phyloP scores from a whole-genome alignment of 306 rosid genomes.

The Comarum palustre region DNA sequence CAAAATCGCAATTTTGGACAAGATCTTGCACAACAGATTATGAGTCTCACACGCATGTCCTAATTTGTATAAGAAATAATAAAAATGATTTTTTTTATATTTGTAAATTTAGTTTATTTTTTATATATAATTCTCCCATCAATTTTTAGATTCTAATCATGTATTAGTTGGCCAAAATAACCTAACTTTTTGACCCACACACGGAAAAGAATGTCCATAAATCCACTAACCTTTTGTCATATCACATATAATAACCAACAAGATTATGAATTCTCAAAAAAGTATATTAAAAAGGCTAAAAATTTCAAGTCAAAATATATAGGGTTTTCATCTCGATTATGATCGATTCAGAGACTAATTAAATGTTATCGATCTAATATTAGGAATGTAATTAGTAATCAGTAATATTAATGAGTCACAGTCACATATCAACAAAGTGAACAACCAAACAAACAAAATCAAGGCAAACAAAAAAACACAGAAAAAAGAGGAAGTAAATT shows the following conservation, averaged over 20 bases:
- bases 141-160: not conserved
- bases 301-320: not conserved
- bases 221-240: constrained; percentile 8
- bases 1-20: no score
- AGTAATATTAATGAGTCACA: constrained; percentile 20
- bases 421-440: constrained; percentile 38
- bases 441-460: constrained; percentile 43
- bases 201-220: not conserved
- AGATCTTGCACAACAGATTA: no score
- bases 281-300: not conserved
- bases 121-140: no score
- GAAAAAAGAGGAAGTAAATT: constrained; percentile 19
- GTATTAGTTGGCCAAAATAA: constrained; percentile 2
- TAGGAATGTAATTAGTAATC: constrained; percentile 22
- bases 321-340: no score
- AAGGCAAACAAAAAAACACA: constrained; percentile 12
- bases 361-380: not conserved
- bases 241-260: not conserved
- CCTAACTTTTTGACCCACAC: constrained; percentile 11
- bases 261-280: not conserved
- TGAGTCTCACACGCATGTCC: no score
- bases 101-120: not conserved
- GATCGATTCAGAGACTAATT: not conserved
- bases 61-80: no score
- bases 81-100: no score